phyloP scores from a whole-genome alignment of 805 yeast species.

The Millerozyma acaciae region DNA sequence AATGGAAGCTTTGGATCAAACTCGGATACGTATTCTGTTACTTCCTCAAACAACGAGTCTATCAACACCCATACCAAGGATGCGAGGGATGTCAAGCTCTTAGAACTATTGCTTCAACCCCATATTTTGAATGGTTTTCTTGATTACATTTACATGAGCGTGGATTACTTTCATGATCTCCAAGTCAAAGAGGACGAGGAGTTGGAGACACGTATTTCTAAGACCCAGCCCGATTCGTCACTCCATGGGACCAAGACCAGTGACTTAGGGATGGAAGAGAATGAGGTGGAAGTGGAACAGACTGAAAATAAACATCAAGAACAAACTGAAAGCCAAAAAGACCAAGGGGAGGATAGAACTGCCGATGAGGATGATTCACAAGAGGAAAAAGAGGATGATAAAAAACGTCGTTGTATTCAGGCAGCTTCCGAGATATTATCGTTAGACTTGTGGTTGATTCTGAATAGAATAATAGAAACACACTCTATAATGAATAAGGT shows the following conservation, averaged over 20 bases:
- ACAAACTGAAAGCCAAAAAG: not conserved
- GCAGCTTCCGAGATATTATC: conserved; percentile 38
- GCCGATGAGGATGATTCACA: conserved; percentile 12
- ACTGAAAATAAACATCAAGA: conserved; percentile 3
- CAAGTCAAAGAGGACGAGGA: conserved; percentile 20
- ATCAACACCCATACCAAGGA: conserved; percentile 23
- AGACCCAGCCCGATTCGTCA: no score
- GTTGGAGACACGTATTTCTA: no score
- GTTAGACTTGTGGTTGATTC: conserved; percentile 40
- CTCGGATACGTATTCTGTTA: conserved; percentile 30
- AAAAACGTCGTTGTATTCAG: conserved; percentile 34
- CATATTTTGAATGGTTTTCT: conserved; percentile 67
- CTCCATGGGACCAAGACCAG: no score
- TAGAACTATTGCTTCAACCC: conserved; percentile 78
- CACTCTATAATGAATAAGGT: conserved; percentile 37
- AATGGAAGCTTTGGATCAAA: conserved; percentile 7
- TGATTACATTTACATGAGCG: conserved; percentile 55
- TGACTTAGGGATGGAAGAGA: no score
- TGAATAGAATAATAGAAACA: conserved; percentile 40
- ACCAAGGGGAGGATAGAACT: conserved; percentile 1
- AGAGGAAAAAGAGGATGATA: conserved; percentile 29
- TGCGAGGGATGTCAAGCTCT: conserved; percentile 48
- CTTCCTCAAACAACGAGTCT: conserved; percentile 31
- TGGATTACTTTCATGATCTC: conserved; percentile 38
- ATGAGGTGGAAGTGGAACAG: conserved; percentile 11